A percentile compares a stretch with the other conserved stretches of the same genome.
Evolutionary conservation across 1,284 basidiomycete genomes (phyloP).

Genomic region (Apiotrichum siamense): DNA sequence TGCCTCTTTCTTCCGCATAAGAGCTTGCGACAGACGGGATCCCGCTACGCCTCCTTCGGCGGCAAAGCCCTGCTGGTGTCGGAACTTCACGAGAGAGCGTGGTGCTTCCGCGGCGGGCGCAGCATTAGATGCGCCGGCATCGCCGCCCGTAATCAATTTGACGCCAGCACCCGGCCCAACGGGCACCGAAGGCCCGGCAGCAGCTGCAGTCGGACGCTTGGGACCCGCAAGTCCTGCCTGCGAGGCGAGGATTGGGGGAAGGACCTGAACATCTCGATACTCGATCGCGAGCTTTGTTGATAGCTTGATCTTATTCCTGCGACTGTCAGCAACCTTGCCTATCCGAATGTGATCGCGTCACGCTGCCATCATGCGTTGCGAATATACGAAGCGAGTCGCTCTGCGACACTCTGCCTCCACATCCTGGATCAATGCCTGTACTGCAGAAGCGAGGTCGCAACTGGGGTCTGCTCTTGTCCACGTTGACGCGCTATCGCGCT

Average conservation of each 20-base stretch:
- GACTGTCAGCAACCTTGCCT: not conserved
- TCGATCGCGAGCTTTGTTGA: slow-evolving; percentile 71
- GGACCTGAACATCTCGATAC: slow-evolving; percentile 76
- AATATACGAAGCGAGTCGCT: too few species aligned
- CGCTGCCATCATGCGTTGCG: too few species aligned
- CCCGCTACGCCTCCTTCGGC: slow-evolving; percentile 44
- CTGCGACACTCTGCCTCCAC: too few species aligned
- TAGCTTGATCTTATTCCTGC: slow-evolving; percentile 50
- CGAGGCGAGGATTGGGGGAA: slow-evolving; percentile 71
- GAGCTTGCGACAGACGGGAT: slow-evolving; percentile 70
- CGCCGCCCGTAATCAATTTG: slow-evolving; percentile 22
- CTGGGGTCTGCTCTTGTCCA: too few species aligned
- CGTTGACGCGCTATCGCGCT: too few species aligned
- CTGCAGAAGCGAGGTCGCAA: too few species aligned
- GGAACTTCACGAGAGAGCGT: slow-evolving; percentile 43
- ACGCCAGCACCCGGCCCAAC: slow-evolving; percentile 7
- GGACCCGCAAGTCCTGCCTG: slow-evolving; percentile 71
- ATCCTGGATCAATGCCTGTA: too few species aligned
- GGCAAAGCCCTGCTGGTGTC: slow-evolving; percentile 46
- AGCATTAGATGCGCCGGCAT: not conserved
- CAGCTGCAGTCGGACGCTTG: slow-evolving; percentile 46
- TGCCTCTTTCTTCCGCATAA: slow-evolving; percentile 82
- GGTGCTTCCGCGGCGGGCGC: slow-evolving; percentile 10
- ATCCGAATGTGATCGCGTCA: too few species aligned
- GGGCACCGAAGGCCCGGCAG: slow-evolving; percentile 51